Evolutionary conservation across 2,329 filamentous ascomycete species (phyloP).

Genomic region (Xylariomycetidae sp.): DNA sequence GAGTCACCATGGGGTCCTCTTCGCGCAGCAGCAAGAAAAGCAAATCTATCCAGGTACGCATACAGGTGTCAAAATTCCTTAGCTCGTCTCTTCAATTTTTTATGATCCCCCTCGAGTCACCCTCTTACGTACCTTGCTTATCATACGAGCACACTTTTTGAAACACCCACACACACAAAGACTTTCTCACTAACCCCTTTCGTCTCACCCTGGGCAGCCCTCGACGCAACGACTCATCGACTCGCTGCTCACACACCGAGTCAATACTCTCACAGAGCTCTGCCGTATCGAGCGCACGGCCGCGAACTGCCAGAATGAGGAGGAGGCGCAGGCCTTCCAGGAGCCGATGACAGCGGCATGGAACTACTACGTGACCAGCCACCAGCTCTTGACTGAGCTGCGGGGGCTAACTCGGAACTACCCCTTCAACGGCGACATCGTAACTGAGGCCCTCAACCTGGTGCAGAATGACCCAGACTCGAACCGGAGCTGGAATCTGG

Average conservation of each 20-base stretch:
- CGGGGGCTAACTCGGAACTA: slow-evolving; percentile 62
- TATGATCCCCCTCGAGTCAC: too few relatives aligned
- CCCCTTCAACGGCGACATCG: slow-evolving; percentile 60
- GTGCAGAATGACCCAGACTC: slow-evolving; percentile 61
- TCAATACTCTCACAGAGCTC: slow-evolving; percentile 70
- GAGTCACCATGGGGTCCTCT: too few relatives aligned
- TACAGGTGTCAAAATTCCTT: too few relatives aligned
- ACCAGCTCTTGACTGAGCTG: slow-evolving; percentile 67
- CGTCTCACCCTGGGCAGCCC: slow-evolving; percentile 26
- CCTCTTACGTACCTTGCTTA: too few relatives aligned
- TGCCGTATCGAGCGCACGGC: slow-evolving; percentile 67
- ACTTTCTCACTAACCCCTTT: too few relatives aligned
- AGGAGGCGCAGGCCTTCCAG: slow-evolving; percentile 55
- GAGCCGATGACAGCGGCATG: slow-evolving; percentile 66
- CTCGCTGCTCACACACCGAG: slow-evolving; percentile 59
- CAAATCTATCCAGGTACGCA: too few relatives aligned
- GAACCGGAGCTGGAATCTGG: slow-evolving; percentile 70
- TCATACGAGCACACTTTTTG: too few relatives aligned
- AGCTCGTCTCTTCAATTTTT: too few relatives aligned
- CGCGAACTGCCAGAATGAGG: slow-evolving; percentile 50
- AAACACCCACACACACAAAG: too few relatives aligned
- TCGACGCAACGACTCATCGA: slow-evolving; percentile 52
- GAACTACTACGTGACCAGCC: slow-evolving; percentile 66
- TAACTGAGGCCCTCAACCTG: slow-evolving; percentile 60
- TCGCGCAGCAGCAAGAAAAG: too few relatives aligned